Evolutionary conservation across 2,329 filamentous ascomycete genomes (phyloP).

Genomic region (Falciphora oryzae): DNA sequence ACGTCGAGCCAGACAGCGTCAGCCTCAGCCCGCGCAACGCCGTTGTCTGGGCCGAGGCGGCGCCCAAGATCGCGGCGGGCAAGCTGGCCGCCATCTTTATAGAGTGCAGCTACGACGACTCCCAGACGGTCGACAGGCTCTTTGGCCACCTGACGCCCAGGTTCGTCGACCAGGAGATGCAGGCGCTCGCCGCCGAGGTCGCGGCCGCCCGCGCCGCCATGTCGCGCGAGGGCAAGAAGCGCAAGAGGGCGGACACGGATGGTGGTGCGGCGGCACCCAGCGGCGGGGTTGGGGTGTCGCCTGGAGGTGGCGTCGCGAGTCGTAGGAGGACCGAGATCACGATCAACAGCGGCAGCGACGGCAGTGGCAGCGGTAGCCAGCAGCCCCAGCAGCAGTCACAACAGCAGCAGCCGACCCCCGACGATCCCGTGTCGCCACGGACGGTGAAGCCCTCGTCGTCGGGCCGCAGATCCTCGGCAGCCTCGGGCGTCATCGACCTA

Average conservation of each 20-base stretch:
- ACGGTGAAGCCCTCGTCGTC: constrained; percentile 29
- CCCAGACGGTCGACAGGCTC: constrained; percentile 67
- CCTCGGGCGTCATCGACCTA: constrained; percentile 1
- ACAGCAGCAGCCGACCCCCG: constrained; percentile 20
- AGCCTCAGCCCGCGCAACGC: constrained; percentile 75
- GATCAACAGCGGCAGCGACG: not conserved
- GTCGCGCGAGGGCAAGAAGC: constrained; percentile 47
- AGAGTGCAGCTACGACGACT: constrained; percentile 89
- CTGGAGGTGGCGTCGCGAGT: constrained; percentile 6
- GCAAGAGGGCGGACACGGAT: constrained; percentile 51
- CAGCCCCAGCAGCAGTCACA: constrained; percentile 15
- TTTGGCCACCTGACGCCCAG: constrained; percentile 86
- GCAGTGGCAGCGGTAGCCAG: constrained; percentile 5
- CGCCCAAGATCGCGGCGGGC: constrained; percentile 71
- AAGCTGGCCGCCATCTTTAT: constrained; percentile 80
- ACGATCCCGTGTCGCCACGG: constrained; percentile 48
- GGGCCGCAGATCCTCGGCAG: constrained; percentile 7
- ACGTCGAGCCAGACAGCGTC: constrained; percentile 87
- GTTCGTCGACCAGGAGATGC: constrained; percentile 75
- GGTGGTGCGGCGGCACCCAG: constrained; percentile 12
- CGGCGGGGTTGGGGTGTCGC: not conserved
- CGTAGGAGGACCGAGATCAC: constrained; percentile 17
- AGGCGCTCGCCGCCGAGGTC: constrained; percentile 65
- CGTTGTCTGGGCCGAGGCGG: constrained; percentile 83
- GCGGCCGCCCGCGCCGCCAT: constrained; percentile 39